phyloP scores from a whole-genome alignment of 2,329 filamentous ascomycete genomes.

The Scytalidium lignicola region DNA sequence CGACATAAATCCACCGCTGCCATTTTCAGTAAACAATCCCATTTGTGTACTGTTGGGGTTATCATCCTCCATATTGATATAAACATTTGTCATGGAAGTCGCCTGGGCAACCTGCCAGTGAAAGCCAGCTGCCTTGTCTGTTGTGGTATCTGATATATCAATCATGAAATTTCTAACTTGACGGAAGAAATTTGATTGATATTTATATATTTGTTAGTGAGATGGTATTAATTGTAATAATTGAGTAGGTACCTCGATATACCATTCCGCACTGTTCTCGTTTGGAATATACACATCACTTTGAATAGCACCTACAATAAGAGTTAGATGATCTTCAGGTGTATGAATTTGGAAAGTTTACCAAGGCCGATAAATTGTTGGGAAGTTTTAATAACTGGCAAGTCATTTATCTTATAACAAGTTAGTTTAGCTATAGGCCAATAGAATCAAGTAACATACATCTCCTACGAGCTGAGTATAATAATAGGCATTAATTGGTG shows the following conservation, averaged over 20 bases:
- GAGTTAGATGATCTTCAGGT: no score
- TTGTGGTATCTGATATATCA: slow-evolving; percentile 47
- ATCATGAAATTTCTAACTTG: slow-evolving; percentile 60
- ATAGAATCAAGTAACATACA: not conserved
- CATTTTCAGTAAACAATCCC: no score
- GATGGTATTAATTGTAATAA: no score
- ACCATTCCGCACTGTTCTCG: slow-evolving; percentile 29
- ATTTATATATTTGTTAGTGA: no score
- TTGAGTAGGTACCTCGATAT: no score
- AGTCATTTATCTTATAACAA: no score
- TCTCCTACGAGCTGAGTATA: slow-evolving; percentile 1
- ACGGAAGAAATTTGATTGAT: slow-evolving; percentile 55
- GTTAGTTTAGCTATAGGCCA: no score
- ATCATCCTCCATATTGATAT: no score
- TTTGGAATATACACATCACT: slow-evolving; percentile 54
- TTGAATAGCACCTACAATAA: slow-evolving; percentile 37
- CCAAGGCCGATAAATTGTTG: slow-evolving; percentile 24
- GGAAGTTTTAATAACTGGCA: not conserved
- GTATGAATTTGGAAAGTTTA: no score
- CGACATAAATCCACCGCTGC: no score
- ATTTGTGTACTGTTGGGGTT: no score
- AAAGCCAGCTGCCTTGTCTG: slow-evolving; percentile 28
- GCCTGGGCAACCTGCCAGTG: slow-evolving; percentile 50
- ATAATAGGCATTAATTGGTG: slow-evolving; percentile 76
- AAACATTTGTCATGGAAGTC: slow-evolving; percentile 54